Evolutionary conservation across 495 filamentous ascomycete species (phyloP).

Genomic region (Aspergillus egyptiacus): DNA sequence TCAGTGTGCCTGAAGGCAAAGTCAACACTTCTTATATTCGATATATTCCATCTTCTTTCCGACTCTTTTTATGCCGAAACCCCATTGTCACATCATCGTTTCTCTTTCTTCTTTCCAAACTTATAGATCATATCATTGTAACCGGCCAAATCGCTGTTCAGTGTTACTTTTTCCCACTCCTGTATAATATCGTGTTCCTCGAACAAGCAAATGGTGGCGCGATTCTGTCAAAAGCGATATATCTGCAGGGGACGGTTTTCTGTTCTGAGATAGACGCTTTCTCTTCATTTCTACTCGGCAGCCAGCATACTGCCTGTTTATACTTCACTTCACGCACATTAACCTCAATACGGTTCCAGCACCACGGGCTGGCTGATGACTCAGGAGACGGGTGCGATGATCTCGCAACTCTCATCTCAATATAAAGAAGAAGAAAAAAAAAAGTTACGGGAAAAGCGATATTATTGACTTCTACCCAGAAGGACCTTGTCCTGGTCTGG

Average conservation of each 20-base stretch:
- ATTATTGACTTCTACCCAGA: conserved; percentile 8
- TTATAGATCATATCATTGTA: conserved; percentile 16
- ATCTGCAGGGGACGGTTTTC: conserved; percentile 11
- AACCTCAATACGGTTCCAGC: conserved; percentile 12
- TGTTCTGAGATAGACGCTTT: conserved; percentile 10
- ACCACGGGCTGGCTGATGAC: conserved; percentile 14
- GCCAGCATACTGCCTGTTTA: background rate
- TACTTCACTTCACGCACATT: conserved; percentile 9
- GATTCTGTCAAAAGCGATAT: conserved; percentile 22
- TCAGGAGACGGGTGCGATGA: conserved; percentile 11
- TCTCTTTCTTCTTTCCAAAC: conserved; percentile 4
- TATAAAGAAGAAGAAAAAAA: conserved; percentile 8
- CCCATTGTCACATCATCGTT: conserved; percentile 6
- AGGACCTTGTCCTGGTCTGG: conserved; percentile 6
- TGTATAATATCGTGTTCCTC: conserved; percentile 21
- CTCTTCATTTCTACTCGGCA: conserved; percentile 4
- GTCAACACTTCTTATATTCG: conserved; percentile 9
- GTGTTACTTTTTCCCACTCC: conserved; percentile 19
- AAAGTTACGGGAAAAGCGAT: conserved; percentile 19
- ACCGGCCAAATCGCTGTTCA: conserved; percentile 6
- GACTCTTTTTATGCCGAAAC: background rate
- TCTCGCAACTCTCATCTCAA: conserved; percentile 1
- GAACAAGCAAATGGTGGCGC: conserved; percentile 15
- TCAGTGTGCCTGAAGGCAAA: conserved; percentile 2
- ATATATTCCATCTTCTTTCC: background rate